Conservation (phyloP, 2,329 filamentous ascomycete genomes). For the Tolypocladium ovalisporum region DNA sequence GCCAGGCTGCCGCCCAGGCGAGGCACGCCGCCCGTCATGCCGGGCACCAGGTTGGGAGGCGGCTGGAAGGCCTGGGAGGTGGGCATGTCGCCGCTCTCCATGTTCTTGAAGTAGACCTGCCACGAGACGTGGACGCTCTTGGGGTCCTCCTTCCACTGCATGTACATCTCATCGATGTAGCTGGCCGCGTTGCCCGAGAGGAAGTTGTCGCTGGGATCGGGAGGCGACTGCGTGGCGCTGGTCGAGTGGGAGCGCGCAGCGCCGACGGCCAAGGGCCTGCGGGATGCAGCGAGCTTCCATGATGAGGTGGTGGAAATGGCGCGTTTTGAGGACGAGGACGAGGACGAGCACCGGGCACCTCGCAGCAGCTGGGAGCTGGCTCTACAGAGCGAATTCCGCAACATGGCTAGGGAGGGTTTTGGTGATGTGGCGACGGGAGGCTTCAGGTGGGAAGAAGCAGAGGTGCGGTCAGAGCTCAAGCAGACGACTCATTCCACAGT, state of each 20-base stretch:
- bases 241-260: constrained; percentile 44
- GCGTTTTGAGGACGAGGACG: constrained; percentile 25
- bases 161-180: constrained; percentile 99
- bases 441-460: constrained; percentile 4
- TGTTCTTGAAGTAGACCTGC: constrained; percentile 99
- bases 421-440: constrained; percentile 1
- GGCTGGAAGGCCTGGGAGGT: constrained; percentile 95
- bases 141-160: constrained; percentile 92
- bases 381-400: constrained; percentile 57
- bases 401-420: constrained; percentile 43
- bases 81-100: constrained; percentile 97
- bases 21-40: constrained; percentile 67
- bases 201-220: constrained; percentile 90
- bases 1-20: constrained; percentile 60
- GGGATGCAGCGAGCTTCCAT: constrained; percentile 32
- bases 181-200: constrained; percentile 93
- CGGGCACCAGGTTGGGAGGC: constrained; percentile 81
- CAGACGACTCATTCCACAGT: constrained; percentile 19
- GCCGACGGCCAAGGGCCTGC: constrained; percentile 37
- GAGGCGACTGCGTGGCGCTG: constrained; percentile 38
- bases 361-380: constrained; percentile 53
- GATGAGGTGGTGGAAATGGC: constrained; percentile 33
- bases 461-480: constrained; percentile 9
- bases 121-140: constrained; percentile 93
- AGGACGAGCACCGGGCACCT: constrained; percentile 38